Evolutionary conservation across 139 green algal genomes (phyloP), one percentile per base, ranked within the genome.

Genomic region (Chlorella sp.): DNA sequence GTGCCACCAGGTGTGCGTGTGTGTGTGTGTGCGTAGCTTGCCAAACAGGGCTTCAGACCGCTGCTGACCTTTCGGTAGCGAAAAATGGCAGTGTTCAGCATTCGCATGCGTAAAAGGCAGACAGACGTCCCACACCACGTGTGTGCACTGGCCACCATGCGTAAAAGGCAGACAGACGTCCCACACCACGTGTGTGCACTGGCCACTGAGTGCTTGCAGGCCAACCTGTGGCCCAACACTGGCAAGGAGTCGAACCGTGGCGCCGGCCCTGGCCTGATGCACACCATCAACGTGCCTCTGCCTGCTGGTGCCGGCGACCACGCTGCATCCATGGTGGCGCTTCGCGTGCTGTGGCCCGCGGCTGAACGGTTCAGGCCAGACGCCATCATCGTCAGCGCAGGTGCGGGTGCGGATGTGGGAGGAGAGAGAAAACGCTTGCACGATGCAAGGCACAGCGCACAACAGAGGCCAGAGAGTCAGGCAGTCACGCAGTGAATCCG

Each of bases 211-310:
- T 24, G 10, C 42, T 24, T 17, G 17, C 42, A 55, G 42, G 42
- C 42, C 42, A 55, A 55, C 42, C 42, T 86, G 66, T 86, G 76
- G 76, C 80, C 80, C 4, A 76, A 83, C 80, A 83, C 80, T 30
- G 94, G 94, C 63, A 90, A 88, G 66, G 55, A 87, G 1, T 50
- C 64, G 2, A 87, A 94, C 32, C 68, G 87, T 0, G 94, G 94
- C 2, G 26, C 35, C 0, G 91, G 77, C 17, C 79, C 79, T 1
- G 94, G 90, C 5, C 79, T 86, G 55, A 91, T 92, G 31, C 36
- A 76, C 36, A 94, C 83, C 26, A 90, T 96, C 71, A 97, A 97
- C 70, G 31, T 96, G 0, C 88, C 90, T 0, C 73, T 97, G n/a
- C 91, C 91, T 24, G 85, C 84, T 51, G 79, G 55, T 24, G 71